Conservation (phyloP, 2,329 filamentous ascomycete genomes). For the Sarocladium brachiariae region DNA sequence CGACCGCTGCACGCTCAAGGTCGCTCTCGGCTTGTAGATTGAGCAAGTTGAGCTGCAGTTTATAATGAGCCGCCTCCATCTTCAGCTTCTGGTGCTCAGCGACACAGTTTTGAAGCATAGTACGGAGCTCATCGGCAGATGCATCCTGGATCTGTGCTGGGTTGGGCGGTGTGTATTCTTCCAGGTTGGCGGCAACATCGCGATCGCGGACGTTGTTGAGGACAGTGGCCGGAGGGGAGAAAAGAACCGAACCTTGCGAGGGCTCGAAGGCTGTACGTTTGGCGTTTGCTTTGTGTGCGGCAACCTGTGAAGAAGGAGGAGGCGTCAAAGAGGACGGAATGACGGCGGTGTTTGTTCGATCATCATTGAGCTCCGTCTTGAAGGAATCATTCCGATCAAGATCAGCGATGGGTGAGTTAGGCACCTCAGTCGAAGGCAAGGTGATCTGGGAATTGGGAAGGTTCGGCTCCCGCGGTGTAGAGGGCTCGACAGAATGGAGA, state of each 20-base stretch:
- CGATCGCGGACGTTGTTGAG: slow-evolving; percentile 27
- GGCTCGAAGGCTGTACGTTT: slow-evolving; percentile 24
- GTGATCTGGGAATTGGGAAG: slow-evolving; percentile 40
- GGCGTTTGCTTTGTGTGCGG: slow-evolving; percentile 22
- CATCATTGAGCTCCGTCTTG: slow-evolving; percentile 43
- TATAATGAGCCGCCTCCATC: slow-evolving; percentile 83
- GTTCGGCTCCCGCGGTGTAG: slow-evolving; percentile 24
- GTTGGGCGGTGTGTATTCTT: slow-evolving; percentile 40
- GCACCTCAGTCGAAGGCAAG: slow-evolving; percentile 50
- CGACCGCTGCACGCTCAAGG: slow-evolving; percentile 78
- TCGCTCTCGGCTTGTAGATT: slow-evolving; percentile 79
- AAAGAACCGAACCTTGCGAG: slow-evolving; percentile 41
- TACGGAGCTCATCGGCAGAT: slow-evolving; percentile 47
- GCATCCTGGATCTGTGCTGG: slow-evolving; percentile 45
- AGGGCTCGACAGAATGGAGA: slow-evolving; percentile 26
- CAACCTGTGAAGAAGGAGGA: slow-evolving; percentile 47
- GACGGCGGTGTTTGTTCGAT: slow-evolving; percentile 34
- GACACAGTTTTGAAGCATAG: slow-evolving; percentile 47
- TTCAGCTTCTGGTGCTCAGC: slow-evolving; percentile 56
- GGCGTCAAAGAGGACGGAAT: slow-evolving; percentile 54
- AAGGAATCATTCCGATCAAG: slow-evolving; percentile 39
- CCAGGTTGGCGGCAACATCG: slow-evolving; percentile 17
- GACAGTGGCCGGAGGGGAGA: slow-evolving; percentile 48
- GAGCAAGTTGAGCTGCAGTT: slow-evolving; percentile 80
- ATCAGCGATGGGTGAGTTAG: slow-evolving; percentile 39